Conservation (phyloP, 1,139 yeast genomes). For the Yamadazyma siamensis region DNA sequence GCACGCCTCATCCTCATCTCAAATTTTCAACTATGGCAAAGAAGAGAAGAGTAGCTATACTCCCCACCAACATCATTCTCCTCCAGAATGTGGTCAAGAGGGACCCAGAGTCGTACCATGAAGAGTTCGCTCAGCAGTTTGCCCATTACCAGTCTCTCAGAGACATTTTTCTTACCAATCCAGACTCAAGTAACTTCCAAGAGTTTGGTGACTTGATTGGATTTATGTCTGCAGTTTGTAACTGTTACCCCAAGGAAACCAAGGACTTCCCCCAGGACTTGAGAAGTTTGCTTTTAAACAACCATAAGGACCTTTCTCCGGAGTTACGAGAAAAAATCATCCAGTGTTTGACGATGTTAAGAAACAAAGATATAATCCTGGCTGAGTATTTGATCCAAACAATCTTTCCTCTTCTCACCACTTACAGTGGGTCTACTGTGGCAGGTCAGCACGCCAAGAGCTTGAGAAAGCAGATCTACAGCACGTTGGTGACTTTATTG, state of each 20-base stretch:
- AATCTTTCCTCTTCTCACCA: slow-evolving; percentile 75
- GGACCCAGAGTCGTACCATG: slow-evolving; percentile 91
- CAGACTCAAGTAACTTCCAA: slow-evolving; percentile 57
- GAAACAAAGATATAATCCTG: slow-evolving; percentile 79
- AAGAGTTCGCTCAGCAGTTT: slow-evolving; percentile 89
- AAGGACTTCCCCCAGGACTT: slow-evolving; percentile 79
- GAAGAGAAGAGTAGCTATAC: slow-evolving; percentile 83
- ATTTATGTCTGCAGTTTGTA: slow-evolving; percentile 86
- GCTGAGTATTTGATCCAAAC: slow-evolving; percentile 83
- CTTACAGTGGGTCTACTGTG: slow-evolving; percentile 42
- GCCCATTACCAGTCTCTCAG: slow-evolving; percentile 88
- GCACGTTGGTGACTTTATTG: slow-evolving; percentile 70
- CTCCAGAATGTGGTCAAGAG: slow-evolving; percentile 89
- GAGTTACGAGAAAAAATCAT: slow-evolving; percentile 89
- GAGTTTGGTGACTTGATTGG: slow-evolving; percentile 86
- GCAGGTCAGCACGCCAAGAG: slow-evolving; percentile 78
- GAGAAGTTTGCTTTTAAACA: slow-evolving; percentile 60
- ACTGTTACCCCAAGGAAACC: slow-evolving; percentile 88
- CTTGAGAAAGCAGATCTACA: slow-evolving; percentile 77
- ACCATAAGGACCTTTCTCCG: slow-evolving; percentile 79
- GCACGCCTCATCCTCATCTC: neutral
- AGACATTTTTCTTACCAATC: slow-evolving; percentile 76
- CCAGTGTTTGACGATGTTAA: slow-evolving; percentile 81
- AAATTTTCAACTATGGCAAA: slow-evolving; percentile 62
- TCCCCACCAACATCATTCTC: slow-evolving; percentile 88